Conservation (phyloP, 768 basidiomycete species). For the Boletus insuetus region DNA sequence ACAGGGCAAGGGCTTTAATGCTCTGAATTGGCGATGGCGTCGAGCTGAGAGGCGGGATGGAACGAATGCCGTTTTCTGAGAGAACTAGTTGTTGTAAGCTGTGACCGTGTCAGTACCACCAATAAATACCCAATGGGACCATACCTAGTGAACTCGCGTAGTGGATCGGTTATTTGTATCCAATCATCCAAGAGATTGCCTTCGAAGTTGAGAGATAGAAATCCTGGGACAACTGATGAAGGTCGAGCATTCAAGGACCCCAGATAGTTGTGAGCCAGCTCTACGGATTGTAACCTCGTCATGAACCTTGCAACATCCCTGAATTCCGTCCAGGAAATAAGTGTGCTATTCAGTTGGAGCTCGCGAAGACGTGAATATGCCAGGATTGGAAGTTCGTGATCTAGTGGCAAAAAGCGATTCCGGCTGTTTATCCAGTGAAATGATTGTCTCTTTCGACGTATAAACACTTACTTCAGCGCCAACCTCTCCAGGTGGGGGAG, state of each 20-base stretch:
- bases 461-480: slow-evolving; percentile 70
- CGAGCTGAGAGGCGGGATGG: slow-evolving; percentile 39
- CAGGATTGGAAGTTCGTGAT: slow-evolving; percentile 29
- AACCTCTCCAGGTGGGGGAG: slow-evolving; percentile 63
- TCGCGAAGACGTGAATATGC: slow-evolving; percentile 57
- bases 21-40: slow-evolving; percentile 26
- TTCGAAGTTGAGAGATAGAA: slow-evolving; percentile 67
- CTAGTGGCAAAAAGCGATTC: slow-evolving; percentile 55
- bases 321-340: slow-evolving; percentile 71
- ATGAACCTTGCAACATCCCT: slow-evolving; percentile 47
- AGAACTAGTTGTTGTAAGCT: slow-evolving; percentile 65
- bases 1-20: slow-evolving; percentile 61
- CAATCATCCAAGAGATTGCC: slow-evolving; percentile 61
- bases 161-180: slow-evolving; percentile 44
- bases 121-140: not conserved
- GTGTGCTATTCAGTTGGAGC: slow-evolving; percentile 71
- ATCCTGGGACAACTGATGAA: slow-evolving; percentile 18
- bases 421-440: slow-evolving; percentile 44
- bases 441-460: slow-evolving; percentile 12
- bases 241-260: slow-evolving; percentile 26
- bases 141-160: slow-evolving; percentile 48
- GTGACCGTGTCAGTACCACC: slow-evolving; percentile 7
- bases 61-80: slow-evolving; percentile 55
- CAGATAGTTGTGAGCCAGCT: slow-evolving; percentile 72
- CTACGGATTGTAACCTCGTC: slow-evolving; percentile 53